Percentiles rank a stretch among this genome's conserved stretches.
Conservation (phyloP, 805 yeast genomes). For the Yarrowia keelungensis region DNA sequence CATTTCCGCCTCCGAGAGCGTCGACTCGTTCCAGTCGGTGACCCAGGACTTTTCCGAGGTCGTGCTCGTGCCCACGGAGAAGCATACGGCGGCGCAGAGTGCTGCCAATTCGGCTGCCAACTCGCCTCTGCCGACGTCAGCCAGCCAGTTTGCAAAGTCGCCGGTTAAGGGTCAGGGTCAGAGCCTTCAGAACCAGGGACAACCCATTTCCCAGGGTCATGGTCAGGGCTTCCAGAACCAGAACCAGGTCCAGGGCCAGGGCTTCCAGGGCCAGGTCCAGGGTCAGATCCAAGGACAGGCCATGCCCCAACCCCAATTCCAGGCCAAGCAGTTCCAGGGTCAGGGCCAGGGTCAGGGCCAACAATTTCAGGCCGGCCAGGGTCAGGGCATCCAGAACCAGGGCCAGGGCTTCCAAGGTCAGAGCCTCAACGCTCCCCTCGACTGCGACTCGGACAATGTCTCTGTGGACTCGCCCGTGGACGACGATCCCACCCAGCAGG, state of each 20-base stretch:
- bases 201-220: no score
- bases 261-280: not conserved
- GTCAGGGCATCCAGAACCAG: no score
- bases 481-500: not conserved
- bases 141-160: slow-evolving; percentile 1
- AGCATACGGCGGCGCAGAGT: no score
- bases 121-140: not conserved
- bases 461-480: slow-evolving; percentile 12
- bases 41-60: slow-evolving; percentile 27
- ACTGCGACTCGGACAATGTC: not conserved
- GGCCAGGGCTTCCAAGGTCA: no score
- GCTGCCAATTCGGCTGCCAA: no score
- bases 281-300: not conserved
- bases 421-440: no score
- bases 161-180: not conserved
- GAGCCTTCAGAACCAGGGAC: not conserved
- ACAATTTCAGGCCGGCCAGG: not conserved
- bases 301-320: not conserved
- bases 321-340: not conserved
- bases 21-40: slow-evolving; percentile 32
- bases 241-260: no score
- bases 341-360: no score
- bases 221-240: no score
- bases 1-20: slow-evolving; percentile 9
- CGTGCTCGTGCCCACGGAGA: not conserved